Base-by-base conservation (phyloP, 2,329 filamentous ascomycete genomes). In the Sclerotinia glacialis region DNA sequence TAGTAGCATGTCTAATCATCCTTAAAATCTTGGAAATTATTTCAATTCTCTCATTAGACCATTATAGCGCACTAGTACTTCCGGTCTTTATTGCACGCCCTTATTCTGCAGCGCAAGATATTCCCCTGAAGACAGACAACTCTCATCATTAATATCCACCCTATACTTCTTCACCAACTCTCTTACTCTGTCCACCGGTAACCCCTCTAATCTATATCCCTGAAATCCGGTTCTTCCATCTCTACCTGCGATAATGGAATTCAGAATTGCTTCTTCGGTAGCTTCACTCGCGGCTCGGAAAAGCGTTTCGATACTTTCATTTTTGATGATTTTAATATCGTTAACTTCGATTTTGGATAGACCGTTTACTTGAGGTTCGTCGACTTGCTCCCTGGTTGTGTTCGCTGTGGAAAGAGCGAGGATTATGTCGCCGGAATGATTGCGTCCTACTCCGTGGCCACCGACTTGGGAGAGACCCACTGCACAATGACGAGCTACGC, bases 221-320 rank as follows among this genome's bases (percentile, higher is more conserved):
- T 80, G 78, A 67, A 82, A 80, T 0, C 86, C 86, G 0, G 79
- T 81, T 79, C 87, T 84, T 0, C 82, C 84, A 71, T 86, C 82
- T 1, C 86, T 85, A 78, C 84, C 87, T 68, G 82, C 87, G 64
- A 75, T 67, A 11, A 89, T 76, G 0, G 83, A 82, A 73, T 90
- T 90, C 69, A 87, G 83, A 65, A 90, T 88, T 1, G 86, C 82
- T 76, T 90, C 87, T 72, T 90, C 86, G 0, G 85, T 85, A 0
- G 83, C 83, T 72, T 90, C 87, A 0, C 85, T 84, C 2, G 80
- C 83, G 1, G 86, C 87, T 73, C 87, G 83, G 67, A 90, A 86
- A 67, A 88, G 75, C 0, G 81, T 81, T 70, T 88, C 86, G 68
- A 89, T 86, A 4, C 82, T 85, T 62, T 81, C 78, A 71, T 88